A percentile compares a stretch with the other conserved stretches of the same genome.
phyloP scores from a whole-genome alignment of 2,329 filamentous ascomycete genomes.

The Sporothrix humicola region DNA sequence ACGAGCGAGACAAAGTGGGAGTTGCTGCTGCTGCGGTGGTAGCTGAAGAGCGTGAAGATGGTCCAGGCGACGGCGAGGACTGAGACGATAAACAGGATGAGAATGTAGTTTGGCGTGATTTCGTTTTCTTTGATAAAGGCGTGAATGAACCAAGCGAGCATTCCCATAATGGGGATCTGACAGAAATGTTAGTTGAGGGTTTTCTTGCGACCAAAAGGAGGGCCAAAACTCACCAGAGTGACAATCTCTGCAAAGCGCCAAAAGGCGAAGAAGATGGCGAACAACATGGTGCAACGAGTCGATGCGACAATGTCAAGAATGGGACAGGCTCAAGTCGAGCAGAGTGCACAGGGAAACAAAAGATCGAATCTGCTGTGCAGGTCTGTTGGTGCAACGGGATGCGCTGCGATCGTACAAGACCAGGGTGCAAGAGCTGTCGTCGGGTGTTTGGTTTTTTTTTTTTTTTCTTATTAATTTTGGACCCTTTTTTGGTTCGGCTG shows the following conservation, averaged over 20 bases:
- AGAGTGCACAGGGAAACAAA: not conserved
- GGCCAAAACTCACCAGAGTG: slow-evolving; percentile 58
- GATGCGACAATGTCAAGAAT: slow-evolving; percentile 12
- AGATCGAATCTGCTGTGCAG: not conserved
- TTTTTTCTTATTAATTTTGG: not conserved
- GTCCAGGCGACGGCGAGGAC: slow-evolving; percentile 68
- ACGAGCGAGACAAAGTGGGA: slow-evolving; percentile 65
- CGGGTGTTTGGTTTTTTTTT: not conserved
- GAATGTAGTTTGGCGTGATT: slow-evolving; percentile 66
- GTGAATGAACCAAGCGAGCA: slow-evolving; percentile 70
- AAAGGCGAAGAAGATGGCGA: slow-evolving; percentile 67
- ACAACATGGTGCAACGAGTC: slow-evolving; percentile 57
- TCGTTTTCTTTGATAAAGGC: slow-evolving; percentile 61
- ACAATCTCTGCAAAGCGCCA: slow-evolving; percentile 67
- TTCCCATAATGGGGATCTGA: slow-evolving; percentile 69
- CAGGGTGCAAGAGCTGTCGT: not conserved
- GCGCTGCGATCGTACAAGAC: not conserved
- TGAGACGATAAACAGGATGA: slow-evolving; percentile 71
- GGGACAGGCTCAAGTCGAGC: not conserved
- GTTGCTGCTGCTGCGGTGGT: slow-evolving; percentile 66
- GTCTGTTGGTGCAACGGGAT: not conserved
- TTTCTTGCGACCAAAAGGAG: not conserved
- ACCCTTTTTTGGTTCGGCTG: not conserved
- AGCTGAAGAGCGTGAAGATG: slow-evolving; percentile 68
- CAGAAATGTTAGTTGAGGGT: not conserved